Evolutionary conservation across 768 basidiomycete species (phyloP).

Genomic region (Phlebiopsis flavidoalba): DNA sequence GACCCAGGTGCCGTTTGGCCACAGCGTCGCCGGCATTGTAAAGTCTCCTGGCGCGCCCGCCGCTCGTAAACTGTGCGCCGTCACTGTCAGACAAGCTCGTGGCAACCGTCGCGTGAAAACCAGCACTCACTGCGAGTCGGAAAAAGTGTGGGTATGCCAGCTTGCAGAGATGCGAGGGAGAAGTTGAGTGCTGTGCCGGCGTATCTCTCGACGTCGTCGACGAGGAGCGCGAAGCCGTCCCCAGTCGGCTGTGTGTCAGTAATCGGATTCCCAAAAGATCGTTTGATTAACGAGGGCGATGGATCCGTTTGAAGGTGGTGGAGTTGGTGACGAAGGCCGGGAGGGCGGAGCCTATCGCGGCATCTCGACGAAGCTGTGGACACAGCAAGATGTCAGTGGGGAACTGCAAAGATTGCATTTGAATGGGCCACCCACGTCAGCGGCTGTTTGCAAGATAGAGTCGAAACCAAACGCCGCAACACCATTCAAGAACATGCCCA

Average conservation of each 20-base stretch:
- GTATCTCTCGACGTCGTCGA: constrained; percentile 86
- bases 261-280: constrained; percentile 32
- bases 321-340: constrained; percentile 74
- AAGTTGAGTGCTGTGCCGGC: constrained; percentile 66
- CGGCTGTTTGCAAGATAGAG: constrained; percentile 72
- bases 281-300: constrained; percentile 38
- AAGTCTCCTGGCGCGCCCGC: constrained; percentile 61
- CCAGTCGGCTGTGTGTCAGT: constrained; percentile 41
- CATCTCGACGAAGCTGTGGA: constrained; percentile 66
- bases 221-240: constrained; percentile 72
- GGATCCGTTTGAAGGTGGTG: constrained; percentile 53
- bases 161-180: constrained; percentile 57
- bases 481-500: constrained; percentile 80
- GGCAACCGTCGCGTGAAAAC: neutral
- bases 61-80: constrained; percentile 40
- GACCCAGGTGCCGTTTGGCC: constrained; percentile 80
- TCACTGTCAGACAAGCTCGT: constrained; percentile 1
- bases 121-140: constrained; percentile 62
- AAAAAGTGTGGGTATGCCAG: constrained; percentile 68
- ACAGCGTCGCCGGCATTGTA: constrained; percentile 70
- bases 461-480: constrained; percentile 77
- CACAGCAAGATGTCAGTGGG: constrained; percentile 3
- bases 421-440: constrained; percentile 43
- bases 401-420: constrained; percentile 8
- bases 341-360: constrained; percentile 58